Conservation (phyloP, 2,329 filamentous ascomycete species). For the Hypoxylon sp. region DNA sequence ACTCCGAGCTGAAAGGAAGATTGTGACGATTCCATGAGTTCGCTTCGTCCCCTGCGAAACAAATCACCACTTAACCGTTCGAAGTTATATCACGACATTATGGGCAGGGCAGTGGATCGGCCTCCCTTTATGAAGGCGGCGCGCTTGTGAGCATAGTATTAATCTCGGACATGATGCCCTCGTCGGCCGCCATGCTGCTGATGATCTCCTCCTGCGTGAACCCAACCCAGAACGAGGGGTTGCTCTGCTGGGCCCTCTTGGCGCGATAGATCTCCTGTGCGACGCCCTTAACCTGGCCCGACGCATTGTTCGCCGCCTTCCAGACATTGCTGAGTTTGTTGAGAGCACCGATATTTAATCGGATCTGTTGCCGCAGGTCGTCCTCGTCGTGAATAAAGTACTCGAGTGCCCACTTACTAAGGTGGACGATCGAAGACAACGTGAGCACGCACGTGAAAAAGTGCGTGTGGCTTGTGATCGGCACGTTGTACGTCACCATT, state of each 20-base stretch:
- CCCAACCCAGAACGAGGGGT: slow-evolving; percentile 69
- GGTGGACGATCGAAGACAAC: slow-evolving; percentile 83
- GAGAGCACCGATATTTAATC: slow-evolving; percentile 83
- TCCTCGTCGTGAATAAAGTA: slow-evolving; percentile 75
- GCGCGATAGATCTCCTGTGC: slow-evolving; percentile 80
- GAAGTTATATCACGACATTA: neutral
- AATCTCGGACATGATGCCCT: slow-evolving; percentile 72
- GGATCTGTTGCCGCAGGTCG: slow-evolving; percentile 80
- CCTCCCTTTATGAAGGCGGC: slow-evolving; percentile 22
- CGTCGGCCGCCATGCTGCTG: slow-evolving; percentile 69
- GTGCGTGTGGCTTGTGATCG: slow-evolving; percentile 81
- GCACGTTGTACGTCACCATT: slow-evolving; percentile 80
- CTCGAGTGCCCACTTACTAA: slow-evolving; percentile 80
- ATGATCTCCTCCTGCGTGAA: slow-evolving; percentile 70
- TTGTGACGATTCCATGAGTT: neutral
- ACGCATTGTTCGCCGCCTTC: slow-evolving; percentile 78
- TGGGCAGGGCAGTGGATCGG: neutral
- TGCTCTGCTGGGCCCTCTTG: slow-evolving; percentile 70
- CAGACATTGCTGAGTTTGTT: slow-evolving; percentile 78
- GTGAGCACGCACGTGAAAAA: slow-evolving; percentile 88
- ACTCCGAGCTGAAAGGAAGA: slow-evolving; percentile 26
- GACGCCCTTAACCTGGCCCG: slow-evolving; percentile 81
- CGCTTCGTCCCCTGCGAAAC: slow-evolving; percentile 2
- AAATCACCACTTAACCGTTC: neutral
- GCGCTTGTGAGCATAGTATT: slow-evolving; percentile 57